Evolutionary conservation across 208 protist genomes (phyloP), one percentile per base, ranked within the genome.

Genomic region (Leishmania gerbilli): DNA sequence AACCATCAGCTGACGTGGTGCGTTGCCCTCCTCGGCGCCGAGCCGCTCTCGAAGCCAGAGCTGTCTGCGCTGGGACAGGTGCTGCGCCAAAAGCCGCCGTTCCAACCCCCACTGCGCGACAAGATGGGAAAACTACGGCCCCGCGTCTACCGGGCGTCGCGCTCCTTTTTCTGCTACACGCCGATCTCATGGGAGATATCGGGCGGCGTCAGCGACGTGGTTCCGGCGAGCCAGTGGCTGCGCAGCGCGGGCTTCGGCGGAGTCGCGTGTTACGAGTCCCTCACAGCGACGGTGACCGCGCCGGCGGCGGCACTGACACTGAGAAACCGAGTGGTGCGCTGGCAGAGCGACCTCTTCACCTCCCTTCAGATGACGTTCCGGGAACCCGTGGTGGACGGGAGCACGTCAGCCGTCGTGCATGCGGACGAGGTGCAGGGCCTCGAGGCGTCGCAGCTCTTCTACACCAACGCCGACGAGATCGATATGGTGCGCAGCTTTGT

Each of bases 1-100:
- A 95, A 96, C 83, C 86, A 92, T 69, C 58, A 82, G 24, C 79
- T 92, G 3, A 86, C 87, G 53, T 96, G 92, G 92, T 96, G 91
- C 80, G 85, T 93, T 42, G 91, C 85, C 49, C 80, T 97, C 11
- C 79, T 94, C 47, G 85, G 88, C 47, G 27, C 68, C 31, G 79
- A 79, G 58, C 81, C 79, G 42, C 81, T 91, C 74, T 71, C 75
- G 34, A 87, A 80, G 34, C 64, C 53, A 17, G 77, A 90, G 56
- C 82, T 80, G 55, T 86, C 77, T 71, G 89, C 87, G 2, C 85
- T 97, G 60, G 82, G 76, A 60, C 71, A 62, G 34, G 86, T 94
- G 62, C 75, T 91, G 68, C 68, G 62, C 2, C 81, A 91, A 72
- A 79, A 79, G 37, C 64, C 74, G 15, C 89, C 92, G 31, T 40